Percentiles rank a stretch among this genome's conserved stretches.
phyloP scores from a whole-genome alignment of 257 asterid genomes.

The Mentha longifolia region DNA sequence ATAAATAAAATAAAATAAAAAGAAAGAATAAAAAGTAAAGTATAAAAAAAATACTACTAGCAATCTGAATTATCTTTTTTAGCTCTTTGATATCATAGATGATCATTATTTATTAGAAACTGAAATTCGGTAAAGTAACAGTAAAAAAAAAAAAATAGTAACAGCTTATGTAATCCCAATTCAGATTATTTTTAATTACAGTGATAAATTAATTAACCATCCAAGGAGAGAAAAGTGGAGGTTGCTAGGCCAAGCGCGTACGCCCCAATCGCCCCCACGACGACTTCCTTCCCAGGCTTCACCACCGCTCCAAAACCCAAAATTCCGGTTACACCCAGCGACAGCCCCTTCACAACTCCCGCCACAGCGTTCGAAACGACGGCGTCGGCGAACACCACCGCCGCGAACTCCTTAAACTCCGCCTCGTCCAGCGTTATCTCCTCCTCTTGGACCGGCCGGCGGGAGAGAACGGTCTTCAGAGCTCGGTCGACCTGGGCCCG shows the following conservation, averaged over 20 bases:
- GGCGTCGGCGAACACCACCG: conserved; percentile 56
- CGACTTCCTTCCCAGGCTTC: conserved; percentile 55
- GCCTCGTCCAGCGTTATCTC: conserved; percentile 46
- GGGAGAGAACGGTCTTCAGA: conserved; percentile 36
- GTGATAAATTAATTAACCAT: conserved; percentile 6
- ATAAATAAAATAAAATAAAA: no score
- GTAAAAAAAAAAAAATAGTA: no score
- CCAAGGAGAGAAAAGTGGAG: conserved; percentile 49
- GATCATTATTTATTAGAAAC: no score
- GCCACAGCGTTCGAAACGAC: conserved; percentile 50
- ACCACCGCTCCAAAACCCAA: conserved; percentile 65
- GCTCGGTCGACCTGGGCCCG: conserved; percentile 69
- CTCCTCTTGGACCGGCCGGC: conserved; percentile 37
- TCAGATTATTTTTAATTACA: background rate
- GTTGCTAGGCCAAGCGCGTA: conserved; percentile 75
- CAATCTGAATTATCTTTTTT: no score
- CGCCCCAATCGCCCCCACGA: conserved; percentile 73
- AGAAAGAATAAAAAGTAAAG: no score
- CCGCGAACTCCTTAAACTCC: conserved; percentile 63
- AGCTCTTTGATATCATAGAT: no score
- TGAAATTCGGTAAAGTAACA: no score
- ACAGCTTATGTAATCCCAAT: background rate
- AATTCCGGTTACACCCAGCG: conserved; percentile 73
- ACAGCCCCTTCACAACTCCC: conserved; percentile 57
- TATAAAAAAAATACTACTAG: no score